Evolutionary conservation across 495 filamentous ascomycete species (phyloP).

Genomic region (Neurospora pannonica): DNA sequence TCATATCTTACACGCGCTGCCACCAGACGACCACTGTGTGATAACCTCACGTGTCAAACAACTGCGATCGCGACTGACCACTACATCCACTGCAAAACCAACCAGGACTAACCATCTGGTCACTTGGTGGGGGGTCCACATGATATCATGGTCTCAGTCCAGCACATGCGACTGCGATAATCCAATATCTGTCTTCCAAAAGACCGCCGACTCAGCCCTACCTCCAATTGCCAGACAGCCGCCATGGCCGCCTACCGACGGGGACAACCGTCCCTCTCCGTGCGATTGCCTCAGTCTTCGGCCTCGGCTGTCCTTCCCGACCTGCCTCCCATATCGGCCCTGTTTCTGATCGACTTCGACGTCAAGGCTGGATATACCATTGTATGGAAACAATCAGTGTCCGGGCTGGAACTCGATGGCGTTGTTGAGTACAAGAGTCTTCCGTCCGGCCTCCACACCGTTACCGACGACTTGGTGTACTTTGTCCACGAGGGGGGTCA

Average conservation of each 20-base stretch:
- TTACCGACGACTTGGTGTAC: conserved; percentile 82
- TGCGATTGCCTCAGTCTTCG: conserved; percentile 28
- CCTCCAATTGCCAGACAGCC: neutral
- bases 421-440: conserved; percentile 90
- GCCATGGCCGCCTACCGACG: conserved; percentile 43
- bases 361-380: conserved; percentile 80
- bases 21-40: neutral
- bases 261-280: conserved; percentile 40
- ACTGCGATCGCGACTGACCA: neutral
- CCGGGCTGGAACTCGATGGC: conserved; percentile 73
- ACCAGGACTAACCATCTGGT: neutral
- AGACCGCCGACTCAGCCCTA: neutral
- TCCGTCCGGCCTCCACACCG: conserved; percentile 85
- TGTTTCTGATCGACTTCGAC: conserved; percentile 82
- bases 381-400: conserved; percentile 67
- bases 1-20: neutral
- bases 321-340: conserved; percentile 65
- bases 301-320: conserved; percentile 34
- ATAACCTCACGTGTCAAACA: neutral
- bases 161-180: neutral
- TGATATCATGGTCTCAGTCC: neutral
- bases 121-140: neutral
- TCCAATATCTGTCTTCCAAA: neutral
- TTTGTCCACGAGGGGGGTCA: conserved; percentile 73
- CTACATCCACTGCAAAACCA: neutral